phyloP scores from a whole-genome alignment of 108 stramenopile genomes.

The Schizochytrium sp. region DNA sequence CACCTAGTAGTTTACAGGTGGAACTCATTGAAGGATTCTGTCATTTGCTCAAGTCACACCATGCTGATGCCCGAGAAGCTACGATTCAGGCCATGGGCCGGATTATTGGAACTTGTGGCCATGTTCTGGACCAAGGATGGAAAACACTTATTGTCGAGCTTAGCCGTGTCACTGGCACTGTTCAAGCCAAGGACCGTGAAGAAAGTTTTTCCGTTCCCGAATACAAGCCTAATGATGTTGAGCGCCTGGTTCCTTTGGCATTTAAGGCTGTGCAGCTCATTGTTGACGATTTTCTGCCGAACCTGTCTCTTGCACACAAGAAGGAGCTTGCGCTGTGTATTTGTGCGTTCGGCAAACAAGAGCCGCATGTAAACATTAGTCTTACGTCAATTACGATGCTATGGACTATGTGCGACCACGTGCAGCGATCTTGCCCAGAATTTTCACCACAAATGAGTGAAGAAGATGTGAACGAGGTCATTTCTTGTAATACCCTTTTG shows the following conservation, averaged over 20 bases:
- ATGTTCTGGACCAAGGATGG: conserved; percentile 22
- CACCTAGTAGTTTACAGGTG: conserved; percentile 20
- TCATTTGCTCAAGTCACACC: conserved; percentile 14
- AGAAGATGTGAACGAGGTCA: neutral
- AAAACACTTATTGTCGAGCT: conserved; percentile 27
- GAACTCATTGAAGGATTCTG: conserved; percentile 41
- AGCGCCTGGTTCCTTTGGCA: conserved; percentile 20
- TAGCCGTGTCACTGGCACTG: conserved; percentile 10
- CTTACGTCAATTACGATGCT: conserved; percentile 46
- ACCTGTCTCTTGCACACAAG: neutral
- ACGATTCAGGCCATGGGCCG: conserved; percentile 44
- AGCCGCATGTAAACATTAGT: conserved; percentile 60
- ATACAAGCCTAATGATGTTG: conserved; percentile 19
- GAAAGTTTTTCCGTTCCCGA: conserved; percentile 22
- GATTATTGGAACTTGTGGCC: conserved; percentile 52
- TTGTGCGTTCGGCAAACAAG: conserved; percentile 38
- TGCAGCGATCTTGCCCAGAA: conserved; percentile 15
- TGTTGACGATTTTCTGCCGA: conserved; percentile 41
- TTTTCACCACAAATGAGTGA: neutral
- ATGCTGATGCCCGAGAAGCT: conserved; percentile 29
- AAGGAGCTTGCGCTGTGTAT: conserved; percentile 50
- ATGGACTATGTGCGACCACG: conserved; percentile 57
- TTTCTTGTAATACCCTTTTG: conserved; percentile 16
- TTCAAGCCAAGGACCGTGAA: neutral
- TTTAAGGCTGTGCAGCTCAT: conserved; percentile 56